Evolutionary conservation across 306 rosid genomes (phyloP), one percentile per base, ranked within the genome.

Genomic region (Ochetophila trinervis): DNA sequence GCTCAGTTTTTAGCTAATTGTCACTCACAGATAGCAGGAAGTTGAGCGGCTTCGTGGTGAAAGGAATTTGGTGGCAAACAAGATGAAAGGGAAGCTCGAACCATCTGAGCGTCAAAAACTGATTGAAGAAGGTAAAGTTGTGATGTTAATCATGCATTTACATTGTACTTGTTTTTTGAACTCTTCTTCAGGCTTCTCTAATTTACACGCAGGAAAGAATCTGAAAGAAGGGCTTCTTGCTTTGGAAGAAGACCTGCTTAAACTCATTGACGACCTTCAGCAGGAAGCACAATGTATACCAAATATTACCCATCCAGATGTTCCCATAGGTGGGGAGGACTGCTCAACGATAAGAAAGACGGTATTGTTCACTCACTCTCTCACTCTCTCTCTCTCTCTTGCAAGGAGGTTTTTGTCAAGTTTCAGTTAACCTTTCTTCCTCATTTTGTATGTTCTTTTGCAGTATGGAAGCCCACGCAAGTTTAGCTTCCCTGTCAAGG

Each of bases 311-410:
- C 99, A 93, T 74, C 94, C 96, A 0, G 91, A 87, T 66, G 96
- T 86, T 74, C 99, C 96, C 0, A 71, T 90, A n/a, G 99, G 99
- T 49, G 96, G 99, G 67, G 99, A 87, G 84, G 97, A 86, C 60
- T 53, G 72, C 73, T 81, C 91, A 21, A 74, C 67, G 32, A 65
- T 82, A 74, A 81, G 85, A 74, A 93, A 86, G 59, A 84, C 4
- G 90, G 99, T 92, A 70, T 64, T 11, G 9, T 34, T 44, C 65
- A 71, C 0, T 0, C 49, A 9, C 11, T 5, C n/a, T 27, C 24
- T 17, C 20, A 11, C 68, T 49, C 67, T 72, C 1, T 0, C 49
- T 14, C 15, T 11, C 15, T 27, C 19, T 27, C 20, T 12, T 37
- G 22, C 11, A 21, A 17, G 60, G 22, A 57, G 20, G 23, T n/a